These are phyloP conservation scores for Cucumis melo DNA, from an alignment of 306 rosid genomes.

Conservation along the genomic window DNA sequence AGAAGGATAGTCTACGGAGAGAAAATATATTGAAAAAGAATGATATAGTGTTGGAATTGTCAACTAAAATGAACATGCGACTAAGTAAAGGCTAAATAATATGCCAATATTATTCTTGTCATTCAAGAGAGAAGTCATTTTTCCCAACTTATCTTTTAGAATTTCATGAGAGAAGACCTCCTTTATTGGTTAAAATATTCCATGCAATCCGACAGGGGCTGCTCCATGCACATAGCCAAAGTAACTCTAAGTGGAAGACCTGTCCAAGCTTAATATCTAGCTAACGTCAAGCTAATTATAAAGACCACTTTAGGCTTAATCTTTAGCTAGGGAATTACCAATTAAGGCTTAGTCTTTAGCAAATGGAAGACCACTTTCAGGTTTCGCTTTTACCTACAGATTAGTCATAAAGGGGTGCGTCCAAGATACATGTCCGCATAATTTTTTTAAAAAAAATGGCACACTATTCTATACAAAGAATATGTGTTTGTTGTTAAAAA, in stretches of 20 bases:
- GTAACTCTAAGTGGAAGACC: background rate
- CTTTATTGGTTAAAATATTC: too few species aligned
- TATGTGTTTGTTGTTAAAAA: background rate
- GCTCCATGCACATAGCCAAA: too few species aligned
- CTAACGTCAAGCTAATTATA: background rate
- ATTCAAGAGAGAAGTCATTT: too few species aligned
- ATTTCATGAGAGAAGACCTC: too few species aligned
- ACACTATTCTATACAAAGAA: background rate
- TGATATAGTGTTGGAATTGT: background rate
- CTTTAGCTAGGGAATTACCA: background rate
- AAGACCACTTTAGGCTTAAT: background rate
- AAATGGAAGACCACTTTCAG: background rate
- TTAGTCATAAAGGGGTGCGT: background rate
- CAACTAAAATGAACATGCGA: background rate
- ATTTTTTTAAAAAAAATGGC: too few species aligned
- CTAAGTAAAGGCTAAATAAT: background rate
- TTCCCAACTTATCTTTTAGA: too few species aligned
- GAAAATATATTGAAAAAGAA: background rate
- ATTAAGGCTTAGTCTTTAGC: background rate
- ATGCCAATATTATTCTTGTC: background rate
- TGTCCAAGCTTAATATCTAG: background rate
- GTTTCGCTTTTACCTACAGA: background rate
- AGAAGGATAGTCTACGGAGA: too few species aligned
- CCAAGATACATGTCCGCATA: too few species aligned
- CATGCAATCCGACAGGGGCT: too few species aligned